phyloP scores from a whole-genome alignment of 306 rosid species.

The Carpinus viminea region DNA sequence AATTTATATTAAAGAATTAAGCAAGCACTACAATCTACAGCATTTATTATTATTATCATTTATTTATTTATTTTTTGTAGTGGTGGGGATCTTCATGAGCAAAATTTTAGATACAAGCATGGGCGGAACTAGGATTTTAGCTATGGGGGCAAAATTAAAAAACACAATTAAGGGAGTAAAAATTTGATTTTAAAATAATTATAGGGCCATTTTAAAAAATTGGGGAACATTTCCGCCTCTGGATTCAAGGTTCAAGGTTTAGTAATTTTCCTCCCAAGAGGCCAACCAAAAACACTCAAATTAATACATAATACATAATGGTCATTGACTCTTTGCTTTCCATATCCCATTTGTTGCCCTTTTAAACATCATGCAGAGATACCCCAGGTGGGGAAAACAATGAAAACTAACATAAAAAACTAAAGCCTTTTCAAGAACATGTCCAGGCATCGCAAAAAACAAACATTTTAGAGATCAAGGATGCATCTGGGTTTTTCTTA shows the following conservation, averaged over 20 bases:
- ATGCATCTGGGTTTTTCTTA: not conserved
- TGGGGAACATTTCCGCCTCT: too few relatives aligned
- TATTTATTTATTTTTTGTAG: too few relatives aligned
- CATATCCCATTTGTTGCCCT: not conserved
- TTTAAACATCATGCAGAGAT: not conserved
- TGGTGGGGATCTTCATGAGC: not conserved
- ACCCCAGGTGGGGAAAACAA: not conserved
- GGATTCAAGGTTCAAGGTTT: not conserved
- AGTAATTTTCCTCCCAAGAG: not conserved
- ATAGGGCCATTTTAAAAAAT: too few relatives aligned
- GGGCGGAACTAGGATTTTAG: too few relatives aligned
- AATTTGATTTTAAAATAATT: too few relatives aligned
- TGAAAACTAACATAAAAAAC: not conserved
- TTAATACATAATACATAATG: not conserved
- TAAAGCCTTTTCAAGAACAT: not conserved
- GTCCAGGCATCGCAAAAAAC: constrained; percentile 7
- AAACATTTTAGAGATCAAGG: constrained; percentile 1
- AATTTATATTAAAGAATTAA: not conserved
- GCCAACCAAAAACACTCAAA: not conserved
- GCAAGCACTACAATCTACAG: not conserved
- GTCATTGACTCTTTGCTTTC: not conserved
- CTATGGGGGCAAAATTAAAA: too few relatives aligned
- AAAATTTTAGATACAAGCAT: not conserved
- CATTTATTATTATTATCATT: not conserved
- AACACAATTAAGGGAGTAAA: too few relatives aligned